Percentiles rank a stretch among this genome's conserved stretches.
These are phyloP conservation scores for Candida alai DNA, from an alignment of 805 yeast genomes.

Conservation along the genomic window DNA sequence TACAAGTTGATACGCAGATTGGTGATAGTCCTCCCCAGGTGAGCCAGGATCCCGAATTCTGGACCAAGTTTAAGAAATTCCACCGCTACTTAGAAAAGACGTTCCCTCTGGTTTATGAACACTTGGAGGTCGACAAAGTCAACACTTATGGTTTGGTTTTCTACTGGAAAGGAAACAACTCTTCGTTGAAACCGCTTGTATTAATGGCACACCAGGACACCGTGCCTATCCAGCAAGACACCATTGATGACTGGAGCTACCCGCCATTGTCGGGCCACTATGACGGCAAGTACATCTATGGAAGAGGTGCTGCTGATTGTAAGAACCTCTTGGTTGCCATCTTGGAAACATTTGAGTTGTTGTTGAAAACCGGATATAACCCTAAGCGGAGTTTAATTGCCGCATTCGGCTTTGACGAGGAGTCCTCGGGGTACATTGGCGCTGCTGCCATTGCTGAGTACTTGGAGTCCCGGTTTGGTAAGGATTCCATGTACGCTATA, in stretches of 20 bases:
- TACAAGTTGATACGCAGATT: constrained; percentile 61
- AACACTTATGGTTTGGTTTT: constrained; percentile 61
- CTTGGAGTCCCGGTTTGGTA: constrained; percentile 54
- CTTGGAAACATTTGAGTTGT: constrained; percentile 61
- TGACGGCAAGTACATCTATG: constrained; percentile 67
- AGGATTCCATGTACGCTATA: constrained; percentile 54
- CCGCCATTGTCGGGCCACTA: constrained; percentile 59
- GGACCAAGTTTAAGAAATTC: constrained; percentile 40
- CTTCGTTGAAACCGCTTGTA: constrained; percentile 60
- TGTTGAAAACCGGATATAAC: constrained; percentile 47
- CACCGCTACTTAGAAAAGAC: constrained; percentile 49
- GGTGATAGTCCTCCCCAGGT: constrained; percentile 51
- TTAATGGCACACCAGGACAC: constrained; percentile 77
- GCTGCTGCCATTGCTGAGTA: constrained; percentile 48
- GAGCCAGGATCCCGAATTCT: constrained; percentile 48
- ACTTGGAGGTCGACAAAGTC: constrained; percentile 50
- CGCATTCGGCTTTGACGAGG: constrained; percentile 80
- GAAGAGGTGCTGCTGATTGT: constrained; percentile 77
- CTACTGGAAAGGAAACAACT: constrained; percentile 53
- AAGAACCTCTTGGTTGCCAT: constrained; percentile 66
- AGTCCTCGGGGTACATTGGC: constrained; percentile 60
- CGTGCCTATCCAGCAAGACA: constrained; percentile 66
- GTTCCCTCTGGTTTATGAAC: constrained; percentile 50
- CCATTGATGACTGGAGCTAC: constrained; percentile 56
- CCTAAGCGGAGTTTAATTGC: constrained; percentile 61